These are phyloP conservation scores for Penicillium sp. DNA, from an alignment of 2,329 filamentous ascomycete species.

Conservation along the genomic window DNA sequence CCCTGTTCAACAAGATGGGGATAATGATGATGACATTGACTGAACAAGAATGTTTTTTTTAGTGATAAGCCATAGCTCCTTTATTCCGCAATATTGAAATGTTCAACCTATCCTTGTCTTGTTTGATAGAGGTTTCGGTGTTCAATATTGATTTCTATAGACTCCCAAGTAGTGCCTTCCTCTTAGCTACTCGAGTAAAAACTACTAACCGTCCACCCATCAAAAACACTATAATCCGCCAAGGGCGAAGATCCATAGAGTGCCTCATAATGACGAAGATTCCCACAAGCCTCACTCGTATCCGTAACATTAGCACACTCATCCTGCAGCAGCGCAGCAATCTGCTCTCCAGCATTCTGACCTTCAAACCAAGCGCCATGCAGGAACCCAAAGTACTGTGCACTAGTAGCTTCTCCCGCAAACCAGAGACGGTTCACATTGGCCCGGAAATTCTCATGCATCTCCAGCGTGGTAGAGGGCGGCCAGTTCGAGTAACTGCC, in stretches of 20 bases:
- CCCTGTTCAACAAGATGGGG: too few species aligned
- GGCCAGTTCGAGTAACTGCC: slow-evolving; percentile 71
- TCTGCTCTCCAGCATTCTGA: slow-evolving; percentile 45
- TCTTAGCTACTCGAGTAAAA: slow-evolving; percentile 18
- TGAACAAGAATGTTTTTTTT: too few species aligned
- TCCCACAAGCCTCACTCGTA: slow-evolving; percentile 12
- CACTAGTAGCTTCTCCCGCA: slow-evolving; percentile 63
- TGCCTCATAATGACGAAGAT: slow-evolving; percentile 13
- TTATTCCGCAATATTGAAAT: too few species aligned
- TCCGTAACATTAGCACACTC: slow-evolving; percentile 8
- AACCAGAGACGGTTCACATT: slow-evolving; percentile 63
- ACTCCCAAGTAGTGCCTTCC: background rate
- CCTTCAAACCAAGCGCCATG: slow-evolving; percentile 63
- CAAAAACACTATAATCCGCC: slow-evolving; percentile 23
- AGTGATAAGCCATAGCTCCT: too few species aligned
- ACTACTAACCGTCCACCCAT: slow-evolving; percentile 20
- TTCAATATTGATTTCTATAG: too few species aligned
- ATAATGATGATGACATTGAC: too few species aligned
- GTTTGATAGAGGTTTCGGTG: too few species aligned
- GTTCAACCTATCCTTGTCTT: too few species aligned
- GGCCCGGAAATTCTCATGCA: slow-evolving; percentile 67
- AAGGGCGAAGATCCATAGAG: slow-evolving; percentile 16
- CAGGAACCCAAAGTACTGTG: slow-evolving; percentile 64
- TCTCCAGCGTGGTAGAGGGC: slow-evolving; percentile 60
- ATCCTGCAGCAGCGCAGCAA: slow-evolving; percentile 12